Base-by-base conservation (phyloP, 2,329 filamentous ascomycete genomes). In the Diaporthe nobilis region DNA sequence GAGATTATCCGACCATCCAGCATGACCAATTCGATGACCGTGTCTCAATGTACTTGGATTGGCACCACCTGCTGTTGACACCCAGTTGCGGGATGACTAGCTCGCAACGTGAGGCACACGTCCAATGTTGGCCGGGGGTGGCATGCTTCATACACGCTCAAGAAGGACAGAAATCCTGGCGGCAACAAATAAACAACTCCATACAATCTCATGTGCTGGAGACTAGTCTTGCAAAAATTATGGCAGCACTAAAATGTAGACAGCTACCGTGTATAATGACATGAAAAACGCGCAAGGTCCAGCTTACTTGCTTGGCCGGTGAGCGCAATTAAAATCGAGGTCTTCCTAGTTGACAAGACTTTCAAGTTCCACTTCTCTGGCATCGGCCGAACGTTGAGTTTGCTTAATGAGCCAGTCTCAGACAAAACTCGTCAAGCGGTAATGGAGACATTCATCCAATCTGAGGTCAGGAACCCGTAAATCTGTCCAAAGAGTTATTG, bases 301-400 rank as follows among this genome's bases (percentile, higher is more conserved):
- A 31, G 34, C 31, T 15, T 53, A 39, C 31, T 31, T 28, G 65
- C 10, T 53, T 55, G n/a, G 31, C 44, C 25, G 22, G n/a, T 25
- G 47, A 28, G 65, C 49, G 22, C 15, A 28, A 55, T 70, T 55
- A 42, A 55, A 70, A 34, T 70, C 47, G 42, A 55, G 65, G n/a
- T 51, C 51, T 70, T 55, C 34, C 34, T 31, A 55, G n/a, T 70
- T 22, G 34, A 28, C 34, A 53, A 70, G 65, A 70, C 65, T 55
- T 55, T 28, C 71, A 44, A 57, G 71, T 73, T 65, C 71, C 71
- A 73, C 49, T 53, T 51, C 31, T 53, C 49, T 70, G 65, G 65
- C 71, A 73, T 65, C 58, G 49, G 71, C 58, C 71, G 71, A 73
- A 53, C 37, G 61, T 44, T 73, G 71, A 57, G 58, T 73, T 37